Evolutionary conservation across 352 stramenopile genomes (phyloP).

Genomic region (Pythium brassicae): DNA sequence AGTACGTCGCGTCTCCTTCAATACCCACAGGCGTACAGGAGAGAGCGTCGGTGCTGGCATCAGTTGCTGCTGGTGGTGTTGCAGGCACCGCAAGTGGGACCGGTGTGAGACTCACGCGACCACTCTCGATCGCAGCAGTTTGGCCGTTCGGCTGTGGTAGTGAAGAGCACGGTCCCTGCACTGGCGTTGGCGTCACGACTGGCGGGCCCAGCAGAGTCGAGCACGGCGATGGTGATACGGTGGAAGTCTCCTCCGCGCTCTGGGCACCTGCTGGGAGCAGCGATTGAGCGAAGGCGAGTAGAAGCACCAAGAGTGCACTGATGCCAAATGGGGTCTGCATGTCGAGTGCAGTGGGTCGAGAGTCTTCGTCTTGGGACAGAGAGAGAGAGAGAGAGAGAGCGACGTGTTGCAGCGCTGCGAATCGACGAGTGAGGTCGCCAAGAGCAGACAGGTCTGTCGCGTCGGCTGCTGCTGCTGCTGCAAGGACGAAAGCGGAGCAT

Average conservation of each 20-base stretch:
- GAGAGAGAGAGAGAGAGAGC: background rate
- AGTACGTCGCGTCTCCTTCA: conserved; percentile 40
- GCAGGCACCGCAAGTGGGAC: background rate
- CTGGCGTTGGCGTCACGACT: background rate
- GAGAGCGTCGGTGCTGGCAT: background rate
- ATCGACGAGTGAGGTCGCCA: background rate
- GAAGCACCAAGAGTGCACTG: conserved; percentile 1
- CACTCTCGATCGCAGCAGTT: background rate
- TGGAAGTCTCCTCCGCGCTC: background rate
- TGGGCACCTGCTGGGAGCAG: background rate
- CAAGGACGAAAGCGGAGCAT: background rate
- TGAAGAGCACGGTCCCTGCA: background rate
- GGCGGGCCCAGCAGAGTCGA: background rate
- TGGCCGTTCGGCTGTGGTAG: background rate
- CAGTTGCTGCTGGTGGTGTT: background rate
- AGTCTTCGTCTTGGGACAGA: conserved; percentile 1
- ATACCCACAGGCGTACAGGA: conserved; percentile 32
- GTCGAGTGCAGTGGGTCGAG: background rate
- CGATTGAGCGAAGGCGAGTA: background rate
- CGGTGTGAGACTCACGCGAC: background rate
- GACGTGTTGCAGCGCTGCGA: background rate
- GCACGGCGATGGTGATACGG: background rate
- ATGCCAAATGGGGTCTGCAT: conserved; percentile 6
- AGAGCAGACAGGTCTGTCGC: background rate
- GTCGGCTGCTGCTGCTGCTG: background rate